Base-by-base conservation (phyloP, 306 rosid genomes). In the Sphenostylis stenocarpa region DNA sequence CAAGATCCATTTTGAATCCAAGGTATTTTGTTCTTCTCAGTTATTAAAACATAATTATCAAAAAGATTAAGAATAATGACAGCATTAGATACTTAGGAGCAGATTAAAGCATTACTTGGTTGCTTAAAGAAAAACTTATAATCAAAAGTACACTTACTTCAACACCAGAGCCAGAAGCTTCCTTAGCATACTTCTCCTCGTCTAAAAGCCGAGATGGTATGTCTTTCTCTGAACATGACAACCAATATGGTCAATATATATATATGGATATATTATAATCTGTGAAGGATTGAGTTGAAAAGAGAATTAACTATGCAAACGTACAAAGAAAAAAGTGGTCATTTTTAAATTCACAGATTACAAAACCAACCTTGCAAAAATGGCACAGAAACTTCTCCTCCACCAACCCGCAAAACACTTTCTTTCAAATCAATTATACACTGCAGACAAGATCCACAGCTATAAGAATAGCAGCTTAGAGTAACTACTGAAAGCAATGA, bases 301-400 rank as follows among this genome's bases (percentile, higher is more conserved):
- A 65, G 9, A 34, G 52, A 77, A 64, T 36, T 63, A 77, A 64
- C 43, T 63, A 23, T 31, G 58, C 39, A 49, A 76, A 10, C 70
- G 51, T 17, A 9, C 3, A 20, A 17, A 70, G 72, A 80, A n/a
- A 49, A 34, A 73, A 56, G 39, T 6, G 13, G 38, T 24, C 36
- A 28, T 28, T n/a, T 52, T 17, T 49, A 67, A 67, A 64, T 67
- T 61, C 36, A 45, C 39, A 44, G 17, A 76, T 47, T 11, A 44
- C 47, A 80, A 78, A 67, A 72, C 88, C 31, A 75, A 92, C 98
- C 99, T 76, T 84, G 97, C 90, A 91, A 88, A 86, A 95, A 95
- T 45, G 99, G 99, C 76, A 91, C 98, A 36, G 90, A 84, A 38
- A 89, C 99, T 83, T 91, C 99, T 80, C 99, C 97, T 70, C 99